Conservation (phyloP, 164 flowering plant genomes). For the Umbellularia californica region DNA sequence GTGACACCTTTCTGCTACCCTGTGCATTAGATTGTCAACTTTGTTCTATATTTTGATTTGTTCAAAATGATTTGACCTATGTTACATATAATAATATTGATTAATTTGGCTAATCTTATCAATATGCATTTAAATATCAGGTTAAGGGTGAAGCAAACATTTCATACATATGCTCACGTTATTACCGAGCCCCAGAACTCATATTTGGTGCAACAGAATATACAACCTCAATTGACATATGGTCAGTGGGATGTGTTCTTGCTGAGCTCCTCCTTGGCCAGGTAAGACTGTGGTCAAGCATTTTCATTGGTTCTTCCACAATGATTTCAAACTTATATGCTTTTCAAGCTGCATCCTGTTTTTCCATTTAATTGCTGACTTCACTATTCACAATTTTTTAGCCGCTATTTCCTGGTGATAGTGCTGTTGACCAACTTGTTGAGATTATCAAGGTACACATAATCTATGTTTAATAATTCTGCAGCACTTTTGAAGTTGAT, state of each 20-base stretch:
- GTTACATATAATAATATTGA: too few relatives aligned
- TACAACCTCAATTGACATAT: slow-evolving; percentile 88
- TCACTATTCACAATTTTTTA: slow-evolving; percentile 13
- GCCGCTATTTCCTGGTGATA: slow-evolving; percentile 98
- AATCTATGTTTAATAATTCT: neutral
- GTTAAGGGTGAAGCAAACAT: slow-evolving; percentile 92
- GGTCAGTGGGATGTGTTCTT: slow-evolving; percentile 98
- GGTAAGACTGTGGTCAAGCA: slow-evolving; percentile 35
- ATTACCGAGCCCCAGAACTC: slow-evolving; percentile 40
- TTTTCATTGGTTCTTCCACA: neutral
- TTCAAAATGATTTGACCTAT: too few relatives aligned
- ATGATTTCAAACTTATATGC: neutral
- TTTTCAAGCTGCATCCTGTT: neutral
- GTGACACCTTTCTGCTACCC: too few relatives aligned
- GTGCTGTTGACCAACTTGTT: slow-evolving; percentile 93
- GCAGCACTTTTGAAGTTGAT: neutral
- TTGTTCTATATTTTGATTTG: too few relatives aligned
- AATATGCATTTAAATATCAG: slow-evolving; percentile 26
- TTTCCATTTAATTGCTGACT: slow-evolving; percentile 1
- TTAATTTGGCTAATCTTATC: neutral
- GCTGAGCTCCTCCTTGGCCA: slow-evolving; percentile 93
- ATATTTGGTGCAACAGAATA: slow-evolving; percentile 87
- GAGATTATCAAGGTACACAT: slow-evolving; percentile 83
- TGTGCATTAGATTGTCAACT: too few relatives aligned
- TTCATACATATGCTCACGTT: slow-evolving; percentile 93